These are phyloP conservation scores for Auriscalpium microsporum DNA, from an alignment of 768 basidiomycete species.

Conservation along the genomic window DNA sequence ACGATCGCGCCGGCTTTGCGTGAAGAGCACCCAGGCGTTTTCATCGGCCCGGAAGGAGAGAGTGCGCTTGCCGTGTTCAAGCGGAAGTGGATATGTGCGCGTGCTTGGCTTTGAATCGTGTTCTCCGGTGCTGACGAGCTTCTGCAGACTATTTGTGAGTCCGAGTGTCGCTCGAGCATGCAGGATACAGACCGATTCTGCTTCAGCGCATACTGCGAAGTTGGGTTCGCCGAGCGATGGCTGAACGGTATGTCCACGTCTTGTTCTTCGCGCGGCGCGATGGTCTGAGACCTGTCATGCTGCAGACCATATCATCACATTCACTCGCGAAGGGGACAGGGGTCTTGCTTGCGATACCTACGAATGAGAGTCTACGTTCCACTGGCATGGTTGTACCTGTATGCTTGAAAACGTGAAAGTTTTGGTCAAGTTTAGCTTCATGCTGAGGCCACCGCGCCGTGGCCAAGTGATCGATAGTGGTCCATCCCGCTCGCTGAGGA, in stretches of 20 bases:
- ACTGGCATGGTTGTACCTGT: no score
- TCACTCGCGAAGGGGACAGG: conserved; percentile 55
- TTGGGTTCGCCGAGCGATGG: conserved; percentile 60
- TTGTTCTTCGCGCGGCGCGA: background rate
- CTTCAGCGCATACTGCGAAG: conserved; percentile 59
- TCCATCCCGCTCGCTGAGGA: no score
- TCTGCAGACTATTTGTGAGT: conserved; percentile 40
- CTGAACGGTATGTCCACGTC: conserved; percentile 41
- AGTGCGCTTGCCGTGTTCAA: conserved; percentile 66
- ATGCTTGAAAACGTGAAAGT: no score
- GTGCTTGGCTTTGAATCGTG: background rate
- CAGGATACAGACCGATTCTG: background rate
- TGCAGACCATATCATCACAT: conserved; percentile 55
- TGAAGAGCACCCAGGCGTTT: conserved; percentile 53
- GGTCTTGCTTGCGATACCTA: conserved; percentile 44
- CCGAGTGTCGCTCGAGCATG: conserved; percentile 11
- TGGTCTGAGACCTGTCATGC: background rate
- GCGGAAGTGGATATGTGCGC: conserved; percentile 65
- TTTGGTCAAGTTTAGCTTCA: no score
- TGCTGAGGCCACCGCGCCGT: no score
- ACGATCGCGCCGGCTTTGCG: conserved; percentile 34
- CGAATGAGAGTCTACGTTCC: conserved; percentile 8
- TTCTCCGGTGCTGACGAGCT: conserved; percentile 13
- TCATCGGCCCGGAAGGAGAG: conserved; percentile 31
- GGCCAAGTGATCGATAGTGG: no score